A percentile compares a stretch with the other conserved stretches of the same genome.
phyloP scores from a whole-genome alignment of 1,284 basidiomycete genomes.

The Pascua sp. region DNA sequence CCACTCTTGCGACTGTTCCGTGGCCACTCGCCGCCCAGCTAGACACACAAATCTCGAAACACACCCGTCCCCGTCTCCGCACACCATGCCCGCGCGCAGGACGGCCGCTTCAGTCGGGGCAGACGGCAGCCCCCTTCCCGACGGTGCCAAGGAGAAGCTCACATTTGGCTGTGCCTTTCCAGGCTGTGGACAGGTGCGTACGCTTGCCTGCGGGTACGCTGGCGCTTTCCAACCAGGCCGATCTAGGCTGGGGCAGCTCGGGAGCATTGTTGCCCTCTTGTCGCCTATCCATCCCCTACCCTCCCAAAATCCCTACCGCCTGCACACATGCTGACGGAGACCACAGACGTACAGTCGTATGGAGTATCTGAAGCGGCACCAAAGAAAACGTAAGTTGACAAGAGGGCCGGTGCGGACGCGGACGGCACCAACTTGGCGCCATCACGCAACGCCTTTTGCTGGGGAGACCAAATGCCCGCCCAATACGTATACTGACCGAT shows the following conservation, averaged over 20 bases:
- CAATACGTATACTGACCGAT: too few relatives aligned
- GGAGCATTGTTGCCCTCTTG: too few relatives aligned
- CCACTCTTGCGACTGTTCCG: too few relatives aligned
- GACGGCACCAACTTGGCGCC: too few relatives aligned
- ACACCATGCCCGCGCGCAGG: slow-evolving; percentile 21
- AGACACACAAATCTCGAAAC: too few relatives aligned
- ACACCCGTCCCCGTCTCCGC: background rate
- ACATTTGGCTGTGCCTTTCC: slow-evolving; percentile 43
- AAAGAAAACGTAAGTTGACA: slow-evolving; percentile 46
- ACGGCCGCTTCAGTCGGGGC: slow-evolving; percentile 9
- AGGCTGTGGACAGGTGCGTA: slow-evolving; percentile 44
- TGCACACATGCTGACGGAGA: slow-evolving; percentile 3
- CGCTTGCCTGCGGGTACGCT: background rate
- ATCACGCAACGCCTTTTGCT: too few relatives aligned
- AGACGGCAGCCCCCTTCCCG: slow-evolving; percentile 19
- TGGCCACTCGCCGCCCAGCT: too few relatives aligned
- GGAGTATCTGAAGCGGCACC: slow-evolving; percentile 50
- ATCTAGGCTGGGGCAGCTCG: too few relatives aligned
- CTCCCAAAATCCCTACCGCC: too few relatives aligned
- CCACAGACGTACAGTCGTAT: slow-evolving; percentile 45
- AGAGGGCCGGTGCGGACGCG: background rate
- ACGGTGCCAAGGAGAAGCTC: slow-evolving; percentile 43
- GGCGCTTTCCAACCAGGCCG: too few relatives aligned
- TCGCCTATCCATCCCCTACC: too few relatives aligned
- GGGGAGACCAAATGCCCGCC: too few relatives aligned